Evolutionary conservation across 176 grass and related monocot genomes (phyloP).

Genomic region (Neostapfia colusana): DNA sequence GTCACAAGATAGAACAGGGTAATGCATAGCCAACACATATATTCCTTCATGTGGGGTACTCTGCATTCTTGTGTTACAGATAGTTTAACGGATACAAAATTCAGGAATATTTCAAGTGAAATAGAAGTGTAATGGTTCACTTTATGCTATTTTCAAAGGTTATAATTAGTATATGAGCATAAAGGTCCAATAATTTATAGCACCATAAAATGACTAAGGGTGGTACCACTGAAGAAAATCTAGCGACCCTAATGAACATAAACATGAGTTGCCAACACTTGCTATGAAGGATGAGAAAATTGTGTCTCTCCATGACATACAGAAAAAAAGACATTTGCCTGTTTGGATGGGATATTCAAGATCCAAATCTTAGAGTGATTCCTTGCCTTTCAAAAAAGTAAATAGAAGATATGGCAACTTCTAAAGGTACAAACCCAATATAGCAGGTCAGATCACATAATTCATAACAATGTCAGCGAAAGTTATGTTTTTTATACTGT

Average conservation of each 20-base stretch:
- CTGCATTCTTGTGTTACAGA: constrained; percentile 21
- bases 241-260: background rate
- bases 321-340: constrained; percentile 2
- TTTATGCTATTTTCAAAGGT: background rate
- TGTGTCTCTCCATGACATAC: background rate
- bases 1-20: constrained; percentile 21
- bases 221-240: background rate
- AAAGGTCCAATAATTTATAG: background rate
- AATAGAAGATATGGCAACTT: background rate
- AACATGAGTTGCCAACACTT: constrained; percentile 16
- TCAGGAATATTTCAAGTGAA: background rate
- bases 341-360: background rate
- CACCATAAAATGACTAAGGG: background rate
- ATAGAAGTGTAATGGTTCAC: background rate
- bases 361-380: constrained; percentile 1
- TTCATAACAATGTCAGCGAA: constrained; percentile 7
- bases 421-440: constrained; percentile 21
- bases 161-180: constrained; percentile 9
- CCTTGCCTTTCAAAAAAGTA: constrained; percentile 1
- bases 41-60: constrained; percentile 9
- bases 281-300: background rate
- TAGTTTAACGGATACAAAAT: background rate
- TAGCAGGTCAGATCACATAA: constrained; percentile 19
- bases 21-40: constrained; percentile 20
- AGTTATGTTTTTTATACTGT: constrained; percentile 17